Percentiles rank a stretch among this genome's conserved stretches.
These are phyloP conservation scores for Mortierella sp. DNA, from an alignment of 371 early-diverging fungal genomes.

Conservation along the genomic window DNA sequence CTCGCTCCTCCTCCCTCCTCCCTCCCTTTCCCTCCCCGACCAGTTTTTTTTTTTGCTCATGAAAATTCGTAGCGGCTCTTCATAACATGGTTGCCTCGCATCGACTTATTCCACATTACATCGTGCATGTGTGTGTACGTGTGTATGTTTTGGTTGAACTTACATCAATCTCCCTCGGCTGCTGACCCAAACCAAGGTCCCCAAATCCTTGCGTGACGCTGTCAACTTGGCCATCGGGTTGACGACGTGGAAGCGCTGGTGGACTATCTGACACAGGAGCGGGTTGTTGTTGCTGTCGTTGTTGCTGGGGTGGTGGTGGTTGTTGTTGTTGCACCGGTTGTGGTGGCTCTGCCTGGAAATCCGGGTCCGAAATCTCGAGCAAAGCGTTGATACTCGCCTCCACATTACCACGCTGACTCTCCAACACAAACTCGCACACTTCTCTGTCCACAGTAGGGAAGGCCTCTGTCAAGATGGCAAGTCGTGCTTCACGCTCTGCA, in stretches of 20 bases:
- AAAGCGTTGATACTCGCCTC: slow-evolving; percentile 51
- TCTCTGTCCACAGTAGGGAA: slow-evolving; percentile 52
- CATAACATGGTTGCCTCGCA: no score
- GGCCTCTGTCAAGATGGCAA: slow-evolving; percentile 49
- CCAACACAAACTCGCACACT: slow-evolving; percentile 51
- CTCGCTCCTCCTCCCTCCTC: no score
- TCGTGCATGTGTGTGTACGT: background rate
- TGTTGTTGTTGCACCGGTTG: slow-evolving; percentile 11
- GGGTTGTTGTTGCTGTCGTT: background rate
- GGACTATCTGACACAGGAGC: slow-evolving; percentile 11
- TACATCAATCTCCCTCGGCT: slow-evolving; percentile 40
- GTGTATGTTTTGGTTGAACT: background rate
- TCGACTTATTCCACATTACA: background rate
- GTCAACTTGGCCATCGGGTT: slow-evolving; percentile 5
- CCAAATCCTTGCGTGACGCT: slow-evolving; percentile 21
- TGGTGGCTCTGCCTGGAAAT: slow-evolving; percentile 30
- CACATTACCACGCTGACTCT: slow-evolving; percentile 50
- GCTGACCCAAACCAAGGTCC: slow-evolving; percentile 28
- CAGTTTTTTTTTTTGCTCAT: no score
- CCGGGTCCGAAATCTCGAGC: slow-evolving; percentile 53
- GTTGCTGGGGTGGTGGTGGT: no score
- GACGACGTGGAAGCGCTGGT: slow-evolving; percentile 41
- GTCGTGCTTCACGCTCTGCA: slow-evolving; percentile 37
- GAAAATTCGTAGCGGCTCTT: no score
- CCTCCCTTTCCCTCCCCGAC: background rate